Conservation (phyloP, 2,329 filamentous ascomycete species). For the Coleophoma eucalyptorum region DNA sequence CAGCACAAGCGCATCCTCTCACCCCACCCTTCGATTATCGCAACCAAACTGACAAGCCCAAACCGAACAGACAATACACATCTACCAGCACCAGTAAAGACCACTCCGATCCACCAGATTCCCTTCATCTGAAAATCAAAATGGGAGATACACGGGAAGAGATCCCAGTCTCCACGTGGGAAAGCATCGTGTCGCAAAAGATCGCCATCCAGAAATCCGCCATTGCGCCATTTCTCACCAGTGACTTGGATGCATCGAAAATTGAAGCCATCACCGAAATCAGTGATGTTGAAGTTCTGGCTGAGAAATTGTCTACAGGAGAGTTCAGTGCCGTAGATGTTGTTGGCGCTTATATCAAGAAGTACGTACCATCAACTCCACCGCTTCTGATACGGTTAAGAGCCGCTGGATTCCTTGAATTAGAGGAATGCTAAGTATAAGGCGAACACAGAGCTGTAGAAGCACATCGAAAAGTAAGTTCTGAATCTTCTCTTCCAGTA, state of each 20-base stretch:
- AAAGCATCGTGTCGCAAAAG: constrained; percentile 4
- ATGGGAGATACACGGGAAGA: neutral
- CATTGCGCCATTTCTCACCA: constrained; percentile 2
- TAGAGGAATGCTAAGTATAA: no score
- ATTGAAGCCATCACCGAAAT: constrained; percentile 5
- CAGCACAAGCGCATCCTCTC: no score
- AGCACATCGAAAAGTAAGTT: neutral
- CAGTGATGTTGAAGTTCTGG: constrained; percentile 4
- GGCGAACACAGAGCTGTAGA: neutral
- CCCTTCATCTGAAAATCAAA: neutral
- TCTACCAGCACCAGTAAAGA: no score
- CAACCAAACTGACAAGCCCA: no score
- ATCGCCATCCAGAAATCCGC: neutral
- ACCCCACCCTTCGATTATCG: no score
- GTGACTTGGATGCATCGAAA: neutral
- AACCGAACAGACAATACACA: no score
- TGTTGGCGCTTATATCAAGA: neutral
- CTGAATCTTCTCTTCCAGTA: neutral
- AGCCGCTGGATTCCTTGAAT: neutral
- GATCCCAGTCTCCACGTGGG: neutral
- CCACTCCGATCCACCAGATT: no score
- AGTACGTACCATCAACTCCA: neutral
- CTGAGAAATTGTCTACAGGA: constrained; percentile 1
- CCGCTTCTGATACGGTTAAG: neutral
- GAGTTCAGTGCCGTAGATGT: neutral